Base-by-base conservation (phyloP, 306 rosid genomes). In the Coriaria nepalensis region DNA sequence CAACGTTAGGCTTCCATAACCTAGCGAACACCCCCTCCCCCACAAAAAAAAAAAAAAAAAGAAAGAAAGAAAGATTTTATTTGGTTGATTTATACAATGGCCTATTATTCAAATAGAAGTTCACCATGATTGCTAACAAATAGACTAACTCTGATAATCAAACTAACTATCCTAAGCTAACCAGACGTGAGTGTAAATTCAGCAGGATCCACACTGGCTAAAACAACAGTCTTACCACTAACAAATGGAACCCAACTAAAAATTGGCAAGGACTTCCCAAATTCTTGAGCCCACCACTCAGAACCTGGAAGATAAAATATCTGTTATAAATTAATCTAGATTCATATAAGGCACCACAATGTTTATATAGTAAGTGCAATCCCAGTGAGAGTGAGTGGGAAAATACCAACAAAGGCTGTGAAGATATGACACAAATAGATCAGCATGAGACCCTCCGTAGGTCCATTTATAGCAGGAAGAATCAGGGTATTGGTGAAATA, bases 401-500 rank as follows among this genome's bases (percentile, higher is more conserved):
- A n/a, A 77, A 41, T 85, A 90, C 98, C 98, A 4, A 85, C 93
- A 29, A 80, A 9, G 37, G 88, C 74, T n/a, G 96, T 86, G 73
- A 85, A 82, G 68, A 78, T 79, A 60, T 92, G 98, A 51, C 35
- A 2, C 29, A 70, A 4, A 64, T 82, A 85, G 53, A 92, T 79
- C 61, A 85, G 63, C 96, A 77, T 69, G 49, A 85, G 93, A 71
- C 98, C 98, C 72, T 92, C 98, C 2, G 98, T 92, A 51, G 98
- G 96, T 42, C 98, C 98, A 72, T 92, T 92, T 35, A 86, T 5
- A 52, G 75, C 87, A 9, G 98, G 98, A 47, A 92, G 86, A 55
- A 80, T 76, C 45, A 92, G 86, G 57, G 87, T 71, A 61, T 92
- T 78, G 67, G 98, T 85, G 71, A 92, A 92, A 73, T 54, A 92